Conservation (phyloP, 2,329 filamentous ascomycete species). For the Claviceps maximensis region DNA sequence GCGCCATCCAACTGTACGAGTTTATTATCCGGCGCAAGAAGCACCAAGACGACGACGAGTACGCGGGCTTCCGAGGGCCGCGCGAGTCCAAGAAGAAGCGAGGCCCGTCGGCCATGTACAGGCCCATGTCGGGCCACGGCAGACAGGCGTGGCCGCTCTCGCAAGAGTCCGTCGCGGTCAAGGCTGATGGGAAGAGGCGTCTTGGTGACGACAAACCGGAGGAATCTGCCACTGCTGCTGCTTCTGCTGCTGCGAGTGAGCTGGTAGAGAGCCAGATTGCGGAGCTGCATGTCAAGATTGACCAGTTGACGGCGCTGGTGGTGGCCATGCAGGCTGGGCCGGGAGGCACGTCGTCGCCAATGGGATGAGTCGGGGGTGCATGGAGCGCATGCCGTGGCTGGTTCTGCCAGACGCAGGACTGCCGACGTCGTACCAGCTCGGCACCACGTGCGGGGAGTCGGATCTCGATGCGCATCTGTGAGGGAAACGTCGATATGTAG, state of each 20-base stretch:
- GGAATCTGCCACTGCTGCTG: not conserved
- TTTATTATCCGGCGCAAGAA: slow-evolving; percentile 30
- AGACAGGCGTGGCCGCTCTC: slow-evolving; percentile 5
- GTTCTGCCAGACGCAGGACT: no score
- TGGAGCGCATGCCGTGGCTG: no score
- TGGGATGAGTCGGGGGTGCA: not conserved
- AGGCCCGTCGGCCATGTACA: slow-evolving; percentile 9
- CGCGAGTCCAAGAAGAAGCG: slow-evolving; percentile 15
- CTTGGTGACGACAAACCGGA: slow-evolving; percentile 24
- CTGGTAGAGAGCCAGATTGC: slow-evolving; percentile 34
- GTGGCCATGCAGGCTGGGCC: slow-evolving; percentile 26
- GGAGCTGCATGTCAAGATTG: slow-evolving; percentile 45
- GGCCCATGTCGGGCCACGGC: slow-evolving; percentile 8
- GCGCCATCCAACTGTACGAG: slow-evolving; percentile 57
- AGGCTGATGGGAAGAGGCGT: slow-evolving; percentile 8
- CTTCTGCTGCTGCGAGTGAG: slow-evolving; percentile 19
- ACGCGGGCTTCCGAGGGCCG: slow-evolving; percentile 36
- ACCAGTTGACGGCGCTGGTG: slow-evolving; percentile 20
- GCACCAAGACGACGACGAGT: slow-evolving; percentile 28
- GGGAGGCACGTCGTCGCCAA: not conserved
- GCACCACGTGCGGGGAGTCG: not conserved
- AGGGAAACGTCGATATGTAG: no score
- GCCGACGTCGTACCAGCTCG: not conserved
- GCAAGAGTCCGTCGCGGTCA: slow-evolving; percentile 9
- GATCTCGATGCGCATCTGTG: no score